A percentile compares a stretch with the other conserved stretches of the same genome.
Conservation (phyloP, 106 monocot species). For the Phalaenopsis equestris region DNA sequence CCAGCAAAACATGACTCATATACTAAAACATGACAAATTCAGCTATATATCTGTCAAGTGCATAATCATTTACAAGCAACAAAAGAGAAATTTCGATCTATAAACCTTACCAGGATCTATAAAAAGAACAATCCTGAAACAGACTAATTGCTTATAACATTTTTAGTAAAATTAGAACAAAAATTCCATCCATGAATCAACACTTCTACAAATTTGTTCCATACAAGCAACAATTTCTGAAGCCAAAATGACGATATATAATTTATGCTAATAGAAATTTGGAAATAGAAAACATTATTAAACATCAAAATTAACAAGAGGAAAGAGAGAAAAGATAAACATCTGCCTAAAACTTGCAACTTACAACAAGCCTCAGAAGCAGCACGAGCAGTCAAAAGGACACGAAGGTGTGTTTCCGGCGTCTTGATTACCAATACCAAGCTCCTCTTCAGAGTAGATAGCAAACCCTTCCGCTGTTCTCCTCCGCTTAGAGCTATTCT, state of each 20-base stretch:
- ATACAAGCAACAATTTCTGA: neutral
- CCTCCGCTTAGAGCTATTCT: slow-evolving; percentile 21
- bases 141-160: no score
- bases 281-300: neutral
- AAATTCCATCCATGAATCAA: no score
- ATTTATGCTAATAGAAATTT: neutral
- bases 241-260: neutral
- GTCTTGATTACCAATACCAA: slow-evolving; percentile 41
- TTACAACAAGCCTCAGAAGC: slow-evolving; percentile 45
- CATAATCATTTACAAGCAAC: no score
- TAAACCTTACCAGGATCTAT: no score
- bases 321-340: neutral
- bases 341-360: neutral
- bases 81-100: no score
- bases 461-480: slow-evolving; percentile 58
- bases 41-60: no score
- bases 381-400: slow-evolving; percentile 77
- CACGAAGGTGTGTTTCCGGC: slow-evolving; percentile 70
- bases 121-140: no score
- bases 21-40: no score
- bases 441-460: slow-evolving; percentile 60
- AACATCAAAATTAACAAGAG: neutral
- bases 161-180: no score
- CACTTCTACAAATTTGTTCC: neutral
- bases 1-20: no score